Percentiles rank a stretch among this genome's conserved stretches.
Evolutionary conservation across 768 basidiomycete species (phyloP).

Genomic region (Boletus tomentosulus): DNA sequence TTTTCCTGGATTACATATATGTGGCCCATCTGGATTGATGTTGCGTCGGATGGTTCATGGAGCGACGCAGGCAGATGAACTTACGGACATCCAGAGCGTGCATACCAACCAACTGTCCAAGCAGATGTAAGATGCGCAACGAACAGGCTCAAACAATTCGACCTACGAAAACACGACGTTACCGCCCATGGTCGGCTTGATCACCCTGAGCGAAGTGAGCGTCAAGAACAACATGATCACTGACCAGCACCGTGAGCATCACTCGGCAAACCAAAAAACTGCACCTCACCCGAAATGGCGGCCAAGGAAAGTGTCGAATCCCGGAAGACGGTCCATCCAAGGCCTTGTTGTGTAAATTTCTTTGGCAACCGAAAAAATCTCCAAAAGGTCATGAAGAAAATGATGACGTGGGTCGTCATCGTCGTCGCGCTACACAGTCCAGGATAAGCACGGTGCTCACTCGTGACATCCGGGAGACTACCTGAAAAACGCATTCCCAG

Average conservation of each 20-base stretch:
- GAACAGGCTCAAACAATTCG: not conserved
- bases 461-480: not conserved
- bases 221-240: constrained; percentile 18
- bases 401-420: constrained; percentile 8
- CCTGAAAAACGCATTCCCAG: constrained; percentile 19
- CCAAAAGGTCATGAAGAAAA: constrained; percentile 21
- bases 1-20: constrained; percentile 13
- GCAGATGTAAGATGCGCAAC: not conserved
- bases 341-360: not conserved
- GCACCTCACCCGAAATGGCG: constrained; percentile 13
- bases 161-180: constrained; percentile 23
- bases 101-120: constrained; percentile 18
- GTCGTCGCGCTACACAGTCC: constrained; percentile 11
- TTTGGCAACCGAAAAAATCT: constrained; percentile 12
- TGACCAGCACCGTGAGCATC: not conserved
- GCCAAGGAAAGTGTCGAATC: constrained; percentile 11
- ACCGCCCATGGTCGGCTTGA: constrained; percentile 10
- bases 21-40: constrained; percentile 13
- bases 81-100: constrained; percentile 17
- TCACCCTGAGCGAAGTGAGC: constrained; percentile 10
- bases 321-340: constrained; percentile 13
- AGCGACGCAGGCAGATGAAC: not conserved
- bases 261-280: not conserved
- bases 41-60: not conserved
- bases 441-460: not conserved